Percentiles rank a stretch among this genome's conserved stretches.
These are phyloP conservation scores for Isabelozyma gotoi DNA, from an alignment of 805 yeast genomes.

Conservation along the genomic window DNA sequence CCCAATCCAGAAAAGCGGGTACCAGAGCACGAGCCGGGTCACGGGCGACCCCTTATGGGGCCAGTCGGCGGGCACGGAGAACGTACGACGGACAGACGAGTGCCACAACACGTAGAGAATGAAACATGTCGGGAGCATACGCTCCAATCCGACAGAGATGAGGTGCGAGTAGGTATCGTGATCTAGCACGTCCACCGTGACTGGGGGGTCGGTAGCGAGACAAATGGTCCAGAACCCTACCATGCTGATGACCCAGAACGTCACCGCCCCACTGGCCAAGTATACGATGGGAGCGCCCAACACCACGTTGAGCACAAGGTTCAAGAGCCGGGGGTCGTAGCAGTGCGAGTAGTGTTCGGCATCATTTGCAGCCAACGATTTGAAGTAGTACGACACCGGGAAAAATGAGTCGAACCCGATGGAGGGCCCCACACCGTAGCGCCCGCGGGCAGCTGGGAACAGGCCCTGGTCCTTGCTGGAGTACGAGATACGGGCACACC, in stretches of 20 bases:
- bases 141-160: conserved; percentile 67
- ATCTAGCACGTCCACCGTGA: conserved; percentile 51
- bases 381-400: conserved; percentile 70
- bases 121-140: conserved; percentile 74
- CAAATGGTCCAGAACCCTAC: conserved; percentile 85
- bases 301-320: conserved; percentile 57
- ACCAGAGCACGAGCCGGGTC: conserved; percentile 60
- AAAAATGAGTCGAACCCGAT: conserved; percentile 68
- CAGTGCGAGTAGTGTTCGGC: conserved; percentile 46
- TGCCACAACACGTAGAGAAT: conserved; percentile 71
- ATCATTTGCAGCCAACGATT: conserved; percentile 23
- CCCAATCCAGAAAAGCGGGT: conserved; percentile 81
- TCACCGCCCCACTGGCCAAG: conserved; percentile 40
- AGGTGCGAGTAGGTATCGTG: conserved; percentile 57
- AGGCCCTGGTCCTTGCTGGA: conserved; percentile 46
- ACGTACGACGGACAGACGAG: conserved; percentile 50
- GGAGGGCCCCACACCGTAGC: conserved; percentile 52
- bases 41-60: conserved; percentile 31
- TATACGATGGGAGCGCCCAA: conserved; percentile 64
- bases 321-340: conserved; percentile 62
- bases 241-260: conserved; percentile 57
- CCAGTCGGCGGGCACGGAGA: conserved; percentile 16
- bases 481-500: conserved; percentile 66
- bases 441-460: conserved; percentile 52
- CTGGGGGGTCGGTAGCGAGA: conserved; percentile 79